Percentiles rank a stretch among this genome's conserved stretches.
Evolutionary conservation across 2,329 filamentous ascomycete genomes (phyloP).

Genomic region (Thelonectria blattea): DNA sequence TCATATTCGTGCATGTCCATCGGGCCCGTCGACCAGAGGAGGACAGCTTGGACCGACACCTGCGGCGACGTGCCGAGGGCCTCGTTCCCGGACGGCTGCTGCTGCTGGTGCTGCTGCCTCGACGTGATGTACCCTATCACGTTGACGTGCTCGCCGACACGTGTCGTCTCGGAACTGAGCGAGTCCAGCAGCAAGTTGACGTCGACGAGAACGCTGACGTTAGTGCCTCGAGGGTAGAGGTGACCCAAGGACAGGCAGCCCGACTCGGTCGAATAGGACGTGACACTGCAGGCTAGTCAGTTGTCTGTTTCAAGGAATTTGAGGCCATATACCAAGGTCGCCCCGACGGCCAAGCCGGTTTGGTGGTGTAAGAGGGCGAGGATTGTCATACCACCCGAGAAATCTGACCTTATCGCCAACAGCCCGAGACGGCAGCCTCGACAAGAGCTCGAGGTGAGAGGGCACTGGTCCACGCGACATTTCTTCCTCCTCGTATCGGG

Average conservation of each 20-base stretch:
- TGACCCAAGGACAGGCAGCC: constrained; percentile 74
- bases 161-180: constrained; percentile 67
- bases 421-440: constrained; percentile 58
- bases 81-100: constrained; percentile 6
- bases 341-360: constrained; percentile 6
- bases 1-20: constrained; percentile 77
- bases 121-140: constrained; percentile 77
- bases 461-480: constrained; percentile 68
- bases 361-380: neutral
- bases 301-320: constrained; percentile 32
- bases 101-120: constrained; percentile 9
- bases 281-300: constrained; percentile 50
- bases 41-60: constrained; percentile 71
- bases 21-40: constrained; percentile 78
- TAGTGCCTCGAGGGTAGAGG: constrained; percentile 58
- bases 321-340: constrained; percentile 11
- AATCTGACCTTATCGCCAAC: constrained; percentile 84
- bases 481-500: constrained; percentile 7
- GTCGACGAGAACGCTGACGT: constrained; percentile 67
- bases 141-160: constrained; percentile 86
- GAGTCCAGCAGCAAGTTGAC: constrained; percentile 72
- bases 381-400: constrained; percentile 77
- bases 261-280: constrained; percentile 55
- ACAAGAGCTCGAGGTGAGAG: constrained; percentile 69
- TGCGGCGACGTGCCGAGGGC: constrained; percentile 21